Conservation (phyloP, 2,329 filamentous ascomycete genomes). For the Exophiala aquamarina region DNA sequence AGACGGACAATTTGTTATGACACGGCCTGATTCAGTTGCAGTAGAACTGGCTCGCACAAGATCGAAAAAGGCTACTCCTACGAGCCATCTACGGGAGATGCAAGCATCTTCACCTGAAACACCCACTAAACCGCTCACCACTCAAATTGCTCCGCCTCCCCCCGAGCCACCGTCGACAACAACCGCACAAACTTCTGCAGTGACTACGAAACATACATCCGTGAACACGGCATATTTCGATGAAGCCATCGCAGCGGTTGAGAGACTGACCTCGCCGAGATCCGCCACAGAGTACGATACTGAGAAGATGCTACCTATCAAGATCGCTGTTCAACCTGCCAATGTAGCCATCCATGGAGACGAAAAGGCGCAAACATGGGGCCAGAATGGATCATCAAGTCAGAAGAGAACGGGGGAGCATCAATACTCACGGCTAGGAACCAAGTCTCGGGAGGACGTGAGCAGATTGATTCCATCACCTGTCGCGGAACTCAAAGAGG, state of each 20-base stretch:
- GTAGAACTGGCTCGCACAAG: slow-evolving; percentile 26
- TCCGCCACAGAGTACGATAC: background rate
- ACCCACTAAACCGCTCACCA: background rate
- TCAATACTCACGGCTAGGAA: background rate
- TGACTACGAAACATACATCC: slow-evolving; percentile 22
- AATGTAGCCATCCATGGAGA: background rate
- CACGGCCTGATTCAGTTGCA: slow-evolving; percentile 24
- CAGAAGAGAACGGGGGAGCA: background rate
- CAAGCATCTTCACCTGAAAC: slow-evolving; percentile 3
- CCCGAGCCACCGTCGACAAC: slow-evolving; percentile 2
- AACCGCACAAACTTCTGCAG: slow-evolving; percentile 6
- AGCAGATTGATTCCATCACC: slow-evolving; percentile 24
- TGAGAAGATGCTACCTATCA: slow-evolving; percentile 6
- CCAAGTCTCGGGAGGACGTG: slow-evolving; percentile 16
- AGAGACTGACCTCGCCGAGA: slow-evolving; percentile 21
- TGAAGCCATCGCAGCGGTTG: slow-evolving; percentile 28
- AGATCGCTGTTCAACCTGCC: slow-evolving; percentile 2
- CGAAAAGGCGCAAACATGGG: background rate
- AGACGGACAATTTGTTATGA: slow-evolving; percentile 29
- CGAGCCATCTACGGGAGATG: slow-evolving; percentile 9
- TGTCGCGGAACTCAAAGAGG: slow-evolving; percentile 22
- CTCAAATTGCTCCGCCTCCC: background rate
- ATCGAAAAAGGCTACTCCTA: slow-evolving; percentile 12
- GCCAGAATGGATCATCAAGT: too few species aligned
- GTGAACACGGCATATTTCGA: slow-evolving; percentile 27